Conservation (phyloP, 345 rosid species). For the Moricandia moricandioides region DNA sequence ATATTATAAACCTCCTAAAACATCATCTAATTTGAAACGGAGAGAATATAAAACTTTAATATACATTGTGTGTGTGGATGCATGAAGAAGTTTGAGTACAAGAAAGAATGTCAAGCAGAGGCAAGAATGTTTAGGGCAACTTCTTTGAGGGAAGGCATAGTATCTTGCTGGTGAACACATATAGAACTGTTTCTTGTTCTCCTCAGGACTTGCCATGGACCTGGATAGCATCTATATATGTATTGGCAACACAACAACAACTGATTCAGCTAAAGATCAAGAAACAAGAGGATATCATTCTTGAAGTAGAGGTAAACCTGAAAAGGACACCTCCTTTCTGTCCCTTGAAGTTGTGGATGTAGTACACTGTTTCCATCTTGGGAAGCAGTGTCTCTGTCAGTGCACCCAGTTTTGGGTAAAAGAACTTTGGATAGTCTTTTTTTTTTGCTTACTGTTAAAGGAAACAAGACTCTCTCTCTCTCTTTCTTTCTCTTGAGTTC, state of each 20-base stretch:
- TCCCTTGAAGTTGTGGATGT: conserved; percentile 93
- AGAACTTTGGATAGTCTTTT: conserved; percentile 85
- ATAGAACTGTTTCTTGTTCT: conserved; percentile 42
- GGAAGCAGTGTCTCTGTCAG: conserved; percentile 74
- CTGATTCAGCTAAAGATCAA: neutral
- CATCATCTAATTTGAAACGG: no score
- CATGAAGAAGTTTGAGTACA: conserved; percentile 6
- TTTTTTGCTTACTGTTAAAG: conserved; percentile 36
- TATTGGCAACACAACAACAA: neutral
- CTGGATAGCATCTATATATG: conserved; percentile 70
- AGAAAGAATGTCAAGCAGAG: conserved; percentile 44
- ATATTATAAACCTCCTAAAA: no score
- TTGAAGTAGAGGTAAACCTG: conserved; percentile 52
- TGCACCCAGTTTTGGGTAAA: conserved; percentile 89
- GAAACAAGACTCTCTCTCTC: conserved; percentile 21
- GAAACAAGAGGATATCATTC: neutral
- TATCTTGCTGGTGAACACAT: conserved; percentile 69
- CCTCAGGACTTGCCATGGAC: conserved; percentile 85
- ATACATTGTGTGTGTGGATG: neutral
- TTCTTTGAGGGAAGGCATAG: conserved; percentile 90
- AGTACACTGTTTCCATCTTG: conserved; percentile 82
- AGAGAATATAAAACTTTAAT: no score
- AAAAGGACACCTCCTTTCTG: conserved; percentile 79
- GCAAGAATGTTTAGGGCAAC: conserved; percentile 85
- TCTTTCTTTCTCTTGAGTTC: neutral